These are phyloP conservation scores for Rhazya stricta DNA, from an alignment of 257 asterid species.

Conservation along the genomic window DNA sequence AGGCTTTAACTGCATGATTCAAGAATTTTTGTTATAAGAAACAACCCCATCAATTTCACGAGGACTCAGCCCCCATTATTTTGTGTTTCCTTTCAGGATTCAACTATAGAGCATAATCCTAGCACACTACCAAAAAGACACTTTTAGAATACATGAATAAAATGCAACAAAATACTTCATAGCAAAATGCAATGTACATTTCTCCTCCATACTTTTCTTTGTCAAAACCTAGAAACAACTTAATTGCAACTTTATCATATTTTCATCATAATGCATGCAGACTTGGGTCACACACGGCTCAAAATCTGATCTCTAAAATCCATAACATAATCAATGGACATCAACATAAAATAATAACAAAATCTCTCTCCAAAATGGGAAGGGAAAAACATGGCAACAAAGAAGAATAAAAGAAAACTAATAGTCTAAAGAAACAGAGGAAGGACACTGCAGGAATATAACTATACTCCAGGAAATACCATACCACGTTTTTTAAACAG, in stretches of 20 bases:
- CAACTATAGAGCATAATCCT: background rate
- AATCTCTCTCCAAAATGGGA: background rate
- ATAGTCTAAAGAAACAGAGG: background rate
- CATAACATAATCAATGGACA: background rate
- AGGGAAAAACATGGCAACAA: background rate
- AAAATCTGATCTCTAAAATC: background rate
- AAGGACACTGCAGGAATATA: background rate
- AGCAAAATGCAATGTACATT: background rate
- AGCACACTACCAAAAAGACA: background rate
- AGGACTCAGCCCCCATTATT: background rate
- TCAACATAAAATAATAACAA: background rate
- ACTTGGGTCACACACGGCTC: background rate
- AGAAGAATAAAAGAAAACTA: background rate
- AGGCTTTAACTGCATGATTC: background rate
- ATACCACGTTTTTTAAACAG: background rate
- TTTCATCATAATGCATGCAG: background rate
- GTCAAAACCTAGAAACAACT: background rate
- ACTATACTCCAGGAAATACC: background rate
- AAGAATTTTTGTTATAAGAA: background rate
- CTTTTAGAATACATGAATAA: background rate
- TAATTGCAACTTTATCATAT: background rate
- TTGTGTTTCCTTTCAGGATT: background rate
- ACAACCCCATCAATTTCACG: background rate
- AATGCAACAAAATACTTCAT: background rate
- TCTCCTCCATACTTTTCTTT: background rate